A percentile compares a stretch with the other conserved stretches of the same genome.
Conservation (phyloP, 2,329 filamentous ascomycete genomes). For the Fusarium globosum region DNA sequence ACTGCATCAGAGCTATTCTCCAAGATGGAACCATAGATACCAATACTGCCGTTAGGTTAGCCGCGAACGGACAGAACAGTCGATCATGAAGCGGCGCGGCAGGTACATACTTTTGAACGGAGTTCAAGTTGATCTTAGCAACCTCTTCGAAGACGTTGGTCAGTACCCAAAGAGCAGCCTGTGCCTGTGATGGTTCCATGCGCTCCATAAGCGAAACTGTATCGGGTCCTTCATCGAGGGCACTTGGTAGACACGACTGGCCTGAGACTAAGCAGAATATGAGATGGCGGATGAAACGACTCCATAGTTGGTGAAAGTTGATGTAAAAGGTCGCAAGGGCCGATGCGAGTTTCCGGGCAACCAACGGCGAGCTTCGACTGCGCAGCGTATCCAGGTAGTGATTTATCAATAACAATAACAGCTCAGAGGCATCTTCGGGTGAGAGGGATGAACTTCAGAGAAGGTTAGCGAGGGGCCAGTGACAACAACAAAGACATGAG, state of each 20-base stretch:
- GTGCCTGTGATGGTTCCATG: slow-evolving; percentile 59
- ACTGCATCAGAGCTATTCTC: slow-evolving; percentile 56
- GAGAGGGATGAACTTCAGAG: slow-evolving; percentile 60
- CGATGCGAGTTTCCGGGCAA: slow-evolving; percentile 80
- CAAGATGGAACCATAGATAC: slow-evolving; percentile 54
- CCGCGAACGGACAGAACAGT: background rate
- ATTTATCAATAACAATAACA: slow-evolving; percentile 69
- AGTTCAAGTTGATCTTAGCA: slow-evolving; percentile 71
- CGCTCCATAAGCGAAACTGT: slow-evolving; percentile 60
- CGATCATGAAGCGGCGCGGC: background rate
- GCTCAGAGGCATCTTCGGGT: slow-evolving; percentile 66
- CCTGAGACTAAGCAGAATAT: slow-evolving; percentile 61
- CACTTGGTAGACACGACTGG: slow-evolving; percentile 36
- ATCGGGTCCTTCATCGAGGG: slow-evolving; percentile 50
- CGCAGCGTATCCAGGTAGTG: slow-evolving; percentile 70
- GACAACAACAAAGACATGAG: slow-evolving; percentile 24
- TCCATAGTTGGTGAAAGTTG: slow-evolving; percentile 75
- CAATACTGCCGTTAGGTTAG: slow-evolving; percentile 45
- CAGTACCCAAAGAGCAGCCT: slow-evolving; percentile 72
- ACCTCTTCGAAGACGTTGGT: slow-evolving; percentile 52
- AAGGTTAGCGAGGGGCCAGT: background rate
- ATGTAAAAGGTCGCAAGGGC: slow-evolving; percentile 81
- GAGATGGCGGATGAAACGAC: slow-evolving; percentile 71
- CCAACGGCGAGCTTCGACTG: slow-evolving; percentile 66
- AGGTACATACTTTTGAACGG: slow-evolving; percentile 65